Conservation (phyloP, 176 grass and related monocot genomes). For the Ensete glaucum region DNA sequence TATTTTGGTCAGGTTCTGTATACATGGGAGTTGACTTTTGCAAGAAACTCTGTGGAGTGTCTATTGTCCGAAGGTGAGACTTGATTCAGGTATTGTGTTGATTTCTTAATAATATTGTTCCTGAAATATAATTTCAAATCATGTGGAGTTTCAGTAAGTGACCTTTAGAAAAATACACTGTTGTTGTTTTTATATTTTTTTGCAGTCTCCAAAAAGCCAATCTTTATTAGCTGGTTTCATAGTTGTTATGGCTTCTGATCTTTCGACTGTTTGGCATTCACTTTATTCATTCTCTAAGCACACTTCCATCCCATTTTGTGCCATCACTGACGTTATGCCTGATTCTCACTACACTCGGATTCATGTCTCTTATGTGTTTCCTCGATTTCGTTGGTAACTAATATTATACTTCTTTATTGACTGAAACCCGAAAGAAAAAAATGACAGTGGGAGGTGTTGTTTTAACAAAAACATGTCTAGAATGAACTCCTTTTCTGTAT, state of each 20-base stretch:
- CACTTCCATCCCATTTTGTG: background rate
- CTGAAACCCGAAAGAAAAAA: background rate
- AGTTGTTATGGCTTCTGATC: background rate
- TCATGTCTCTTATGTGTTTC: no score
- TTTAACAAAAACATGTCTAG: background rate
- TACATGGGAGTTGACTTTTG: conserved; percentile 94
- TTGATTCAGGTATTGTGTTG: conserved; percentile 21
- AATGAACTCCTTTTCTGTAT: background rate
- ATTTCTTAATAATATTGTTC: conserved; percentile 11
- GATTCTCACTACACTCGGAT: background rate
- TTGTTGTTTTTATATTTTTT: background rate
- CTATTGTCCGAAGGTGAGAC: conserved; percentile 81
- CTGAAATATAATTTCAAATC: background rate
- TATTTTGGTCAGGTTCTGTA: conserved; percentile 45
- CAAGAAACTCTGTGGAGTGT: conserved; percentile 95
- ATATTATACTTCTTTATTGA: no score
- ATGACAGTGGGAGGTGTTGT: background rate
- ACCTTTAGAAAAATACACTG: background rate
- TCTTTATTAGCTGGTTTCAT: background rate
- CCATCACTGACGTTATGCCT: background rate
- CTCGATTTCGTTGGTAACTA: no score
- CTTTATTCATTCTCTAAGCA: background rate
- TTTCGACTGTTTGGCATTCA: background rate
- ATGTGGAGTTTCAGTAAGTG: background rate
- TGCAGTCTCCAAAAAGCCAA: background rate